Evolutionary conservation across 306 rosid species (phyloP), one percentile per base, ranked within the genome.

Genomic region (Cicer chorassanicum): DNA sequence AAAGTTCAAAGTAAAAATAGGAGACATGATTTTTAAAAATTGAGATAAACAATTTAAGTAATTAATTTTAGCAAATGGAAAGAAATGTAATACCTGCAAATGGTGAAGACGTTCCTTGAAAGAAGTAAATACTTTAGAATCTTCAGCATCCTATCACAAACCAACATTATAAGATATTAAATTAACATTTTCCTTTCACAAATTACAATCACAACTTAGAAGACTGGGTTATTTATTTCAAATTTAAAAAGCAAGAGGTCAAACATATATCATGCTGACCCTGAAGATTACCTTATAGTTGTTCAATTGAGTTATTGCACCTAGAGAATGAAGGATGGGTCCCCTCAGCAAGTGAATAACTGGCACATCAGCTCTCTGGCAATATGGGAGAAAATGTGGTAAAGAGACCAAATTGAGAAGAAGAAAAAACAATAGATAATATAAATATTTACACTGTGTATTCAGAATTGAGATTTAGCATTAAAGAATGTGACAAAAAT

Each of bases 91-190:
- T 82, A 83, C 99, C 91, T 87, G 89, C 69, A 92, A 86, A 82
- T 87, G 84, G 74, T 78, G 81, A 75, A 94, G 97, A 16, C 99
- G 90, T 44, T 90, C 96, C 85, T 86, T 92, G 83, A 92, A 90
- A 21, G 97, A 92, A 78, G 96, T 81, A 78, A 92, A 92, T 34
- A 70, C 71, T 66, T 86, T 86, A 59, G 89, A 70, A 80, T 84
- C 89, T 51, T 81, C 88, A 75, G 79, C 86, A 77, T 85, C 96
- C 99, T 94, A 75, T 74, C 68, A 79, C 61, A 74, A 86, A 78
- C 72, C 70, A 78, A 43, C 48, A 18, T 15, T 48, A 42, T 71
- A 42, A 81, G 65, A 69, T 49, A 73, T 43, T 73, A 79, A 62
- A 73, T 42, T 40, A 19, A 59, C 46, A 15, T 49, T 43, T 63